These are phyloP conservation scores for Pichia heedii DNA, from an alignment of 805 yeast species.

Conservation along the genomic window DNA sequence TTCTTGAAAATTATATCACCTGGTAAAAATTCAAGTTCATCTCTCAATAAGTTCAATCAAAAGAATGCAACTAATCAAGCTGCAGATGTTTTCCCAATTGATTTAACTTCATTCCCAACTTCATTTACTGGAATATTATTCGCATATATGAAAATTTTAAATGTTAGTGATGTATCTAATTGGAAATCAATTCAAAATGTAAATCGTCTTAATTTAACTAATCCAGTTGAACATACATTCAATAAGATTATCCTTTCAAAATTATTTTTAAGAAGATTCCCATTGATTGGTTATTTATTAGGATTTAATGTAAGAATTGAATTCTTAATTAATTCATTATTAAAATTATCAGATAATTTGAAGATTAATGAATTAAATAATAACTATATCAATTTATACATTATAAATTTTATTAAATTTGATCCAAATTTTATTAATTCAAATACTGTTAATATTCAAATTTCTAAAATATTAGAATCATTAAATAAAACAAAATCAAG, in stretches of 20 bases:
- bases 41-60: neutral
- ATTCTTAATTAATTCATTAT: neutral
- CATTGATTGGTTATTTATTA: slow-evolving; percentile 4
- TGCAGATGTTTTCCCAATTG: slow-evolving; percentile 1
- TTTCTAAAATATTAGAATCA: slow-evolving; percentile 16
- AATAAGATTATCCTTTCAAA: slow-evolving; percentile 16
- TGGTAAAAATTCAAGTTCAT: neutral
- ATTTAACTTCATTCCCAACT: slow-evolving; percentile 5
- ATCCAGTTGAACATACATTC: slow-evolving; percentile 19
- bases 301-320: slow-evolving; percentile 2
- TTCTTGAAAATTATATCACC: neutral
- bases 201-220: neutral
- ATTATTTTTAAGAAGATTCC: slow-evolving; percentile 12
- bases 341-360: neutral
- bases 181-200: neutral
- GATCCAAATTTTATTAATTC: slow-evolving; percentile 19
- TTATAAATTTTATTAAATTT: slow-evolving; percentile 12
- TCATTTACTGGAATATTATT: slow-evolving; percentile 1
- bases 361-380: neutral
- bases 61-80: neutral
- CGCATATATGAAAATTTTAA: slow-evolving; percentile 11
- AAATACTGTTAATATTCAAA: slow-evolving; percentile 15
- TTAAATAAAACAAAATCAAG: slow-evolving; percentile 6
- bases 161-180: slow-evolving; percentile 7
- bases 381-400: slow-evolving; percentile 9